phyloP scores from a whole-genome alignment of 1,284 basidiomycete species.

The Porodaedalea pini region DNA sequence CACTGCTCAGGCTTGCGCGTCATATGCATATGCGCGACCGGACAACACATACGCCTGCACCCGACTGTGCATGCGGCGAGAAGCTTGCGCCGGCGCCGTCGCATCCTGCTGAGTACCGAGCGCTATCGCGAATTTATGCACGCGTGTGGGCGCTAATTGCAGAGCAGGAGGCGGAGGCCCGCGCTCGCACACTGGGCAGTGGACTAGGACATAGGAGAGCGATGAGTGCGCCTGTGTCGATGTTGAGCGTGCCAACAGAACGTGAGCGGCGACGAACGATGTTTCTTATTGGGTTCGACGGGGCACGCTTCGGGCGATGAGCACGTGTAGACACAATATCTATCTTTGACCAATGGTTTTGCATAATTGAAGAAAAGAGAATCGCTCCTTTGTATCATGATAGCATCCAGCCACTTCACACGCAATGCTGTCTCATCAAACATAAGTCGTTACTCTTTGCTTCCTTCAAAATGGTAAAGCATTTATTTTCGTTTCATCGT shows the following conservation, averaged over 20 bases:
- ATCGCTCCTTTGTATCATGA: too few species aligned
- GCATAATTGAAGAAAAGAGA: too few species aligned
- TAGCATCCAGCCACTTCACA: too few species aligned
- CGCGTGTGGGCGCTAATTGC: not conserved
- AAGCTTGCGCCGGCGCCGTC: slow-evolving; percentile 3
- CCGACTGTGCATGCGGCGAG: slow-evolving; percentile 10
- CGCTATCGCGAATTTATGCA: not conserved
- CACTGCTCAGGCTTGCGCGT: not conserved
- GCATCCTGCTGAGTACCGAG: slow-evolving; percentile 9
- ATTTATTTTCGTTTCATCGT: too few species aligned
- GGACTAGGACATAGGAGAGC: not conserved
- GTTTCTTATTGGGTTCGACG: slow-evolving; percentile 7
- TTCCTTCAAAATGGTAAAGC: too few species aligned
- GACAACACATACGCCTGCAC: not conserved
- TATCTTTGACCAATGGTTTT: too few species aligned
- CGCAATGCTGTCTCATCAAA: too few species aligned
- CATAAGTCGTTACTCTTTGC: too few species aligned
- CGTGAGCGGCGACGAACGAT: not conserved
- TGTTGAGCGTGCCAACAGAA: slow-evolving; percentile 8
- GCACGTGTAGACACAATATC: not conserved
- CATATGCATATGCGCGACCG: not conserved
- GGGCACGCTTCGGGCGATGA: not conserved
- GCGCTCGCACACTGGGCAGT: not conserved
- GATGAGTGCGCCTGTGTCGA: slow-evolving; percentile 2
- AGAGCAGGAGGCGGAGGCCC: not conserved